phyloP scores from a whole-genome alignment of 257 asterid genomes.

The Ligustrum vulgare region DNA sequence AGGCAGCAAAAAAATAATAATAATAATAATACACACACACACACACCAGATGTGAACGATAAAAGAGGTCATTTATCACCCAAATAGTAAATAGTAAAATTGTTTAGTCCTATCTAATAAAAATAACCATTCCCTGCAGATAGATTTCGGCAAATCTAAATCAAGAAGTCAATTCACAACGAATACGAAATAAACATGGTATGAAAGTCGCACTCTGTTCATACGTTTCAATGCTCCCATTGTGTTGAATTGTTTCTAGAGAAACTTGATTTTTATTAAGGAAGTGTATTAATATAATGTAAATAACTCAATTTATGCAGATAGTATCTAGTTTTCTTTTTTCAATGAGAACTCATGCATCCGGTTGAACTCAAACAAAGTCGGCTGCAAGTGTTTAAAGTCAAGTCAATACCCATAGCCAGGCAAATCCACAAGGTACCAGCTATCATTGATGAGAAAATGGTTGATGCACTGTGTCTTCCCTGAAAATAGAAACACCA shows the following conservation, averaged over 20 bases:
- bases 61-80: not conserved
- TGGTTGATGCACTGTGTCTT: conserved; percentile 99
- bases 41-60: not conserved
- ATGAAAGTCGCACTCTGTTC: not conserved
- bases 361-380: not conserved
- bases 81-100: not conserved
- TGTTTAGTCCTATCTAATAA: not conserved
- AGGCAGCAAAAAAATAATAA: not conserved
- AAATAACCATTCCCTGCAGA: not conserved
- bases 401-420: conserved; percentile 77
- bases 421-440: conserved; percentile 98
- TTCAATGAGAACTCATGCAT: not conserved
- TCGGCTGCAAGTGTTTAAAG: conserved; percentile 1
- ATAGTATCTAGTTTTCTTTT: not conserved
- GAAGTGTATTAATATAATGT: not conserved
- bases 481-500: conserved; percentile 55
- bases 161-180: not conserved
- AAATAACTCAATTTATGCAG: not conserved
- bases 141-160: not conserved
- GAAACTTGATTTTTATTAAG: not conserved
- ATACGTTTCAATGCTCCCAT: too few relatives aligned
- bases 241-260: not conserved
- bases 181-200: not conserved
- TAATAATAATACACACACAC: too few relatives aligned
- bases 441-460: conserved; percentile 80